Evolutionary conservation across 169 alveolate species (phyloP), one percentile per base, ranked within the genome.

Genomic region (Plasmodium reichenowi): DNA sequence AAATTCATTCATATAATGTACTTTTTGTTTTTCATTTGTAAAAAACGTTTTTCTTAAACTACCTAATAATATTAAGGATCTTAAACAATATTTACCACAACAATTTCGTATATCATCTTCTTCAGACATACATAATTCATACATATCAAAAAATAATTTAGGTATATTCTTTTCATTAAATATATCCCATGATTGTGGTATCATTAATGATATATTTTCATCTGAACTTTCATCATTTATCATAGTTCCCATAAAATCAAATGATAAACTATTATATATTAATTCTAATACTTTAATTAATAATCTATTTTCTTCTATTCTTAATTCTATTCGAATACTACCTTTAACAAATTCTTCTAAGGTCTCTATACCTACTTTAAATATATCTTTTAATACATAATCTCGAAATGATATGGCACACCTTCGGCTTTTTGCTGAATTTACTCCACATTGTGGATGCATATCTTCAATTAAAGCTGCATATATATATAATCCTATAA

Each of bases 371-470:
- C 96, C 88, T n/a, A 96, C 97, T 92, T 96, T 88, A 72, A 97
- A 95, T 32, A 97, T 97, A 29, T 94, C 95, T 50, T 96, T 97
- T 50, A 97, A 96, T 13, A 97, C 97, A 26, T 97, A 94, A 75
- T 97, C 99, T 74, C 98, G 95, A 94, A 97, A 97, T n/a, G 97
- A 94, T 68, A 97, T 94, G 1, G 99, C 99, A 47, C 98, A 96
- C 29, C 97, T 94, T 76, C 98, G 94, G 91, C 96, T 94, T 56
- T 96, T 97, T 50, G 97, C 97, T 32, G 97, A 95, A 72, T 89
- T 91, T 15, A 90, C 91, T 20, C 97, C 97, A 91, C 95, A 92
- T 47, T 94, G 96, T 0, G 96, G 96, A 88, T 94, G 96, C 97
- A 93, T 94, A 60, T 93, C 97, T 73, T 95, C 96, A 13, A 97